These are phyloP conservation scores for Bruguiera gymnorhiza DNA, from an alignment of 345 rosid genomes.

Conservation along the genomic window DNA sequence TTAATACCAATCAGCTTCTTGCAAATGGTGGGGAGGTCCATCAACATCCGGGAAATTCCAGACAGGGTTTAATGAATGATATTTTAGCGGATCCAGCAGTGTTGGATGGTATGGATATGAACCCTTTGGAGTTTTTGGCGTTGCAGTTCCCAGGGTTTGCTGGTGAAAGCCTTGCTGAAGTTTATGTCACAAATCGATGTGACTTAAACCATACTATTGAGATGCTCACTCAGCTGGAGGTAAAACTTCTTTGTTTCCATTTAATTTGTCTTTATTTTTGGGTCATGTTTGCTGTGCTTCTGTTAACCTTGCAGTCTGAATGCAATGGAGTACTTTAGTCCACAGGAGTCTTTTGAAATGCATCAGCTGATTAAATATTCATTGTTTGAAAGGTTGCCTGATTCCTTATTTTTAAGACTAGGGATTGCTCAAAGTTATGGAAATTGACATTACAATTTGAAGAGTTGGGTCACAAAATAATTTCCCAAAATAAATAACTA, in stretches of 20 bases:
- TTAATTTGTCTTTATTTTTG: conserved; percentile 12
- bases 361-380: conserved; percentile 11
- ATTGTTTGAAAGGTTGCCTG: conserved; percentile 8
- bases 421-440: not conserved
- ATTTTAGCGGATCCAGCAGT: conserved; percentile 48
- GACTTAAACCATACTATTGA: conserved; percentile 87
- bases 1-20: conserved; percentile 52
- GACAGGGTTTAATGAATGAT: conserved; percentile 51
- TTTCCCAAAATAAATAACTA: not conserved
- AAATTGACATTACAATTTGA: not conserved
- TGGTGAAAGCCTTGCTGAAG: conserved; percentile 93
- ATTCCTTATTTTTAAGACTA: not conserved
- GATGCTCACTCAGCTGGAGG: conserved; percentile 99
- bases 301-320: not conserved
- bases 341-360: conserved; percentile 2
- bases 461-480: not conserved
- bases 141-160: conserved; percentile 94
- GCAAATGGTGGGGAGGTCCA: conserved; percentile 51
- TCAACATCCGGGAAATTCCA: conserved; percentile 51
- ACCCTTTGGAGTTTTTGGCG: conserved; percentile 78
- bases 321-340: not conserved
- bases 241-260: conserved; percentile 12
- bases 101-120: conserved; percentile 56
- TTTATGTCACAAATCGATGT: conserved; percentile 82
- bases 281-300: conserved; percentile 13